Base-by-base conservation (phyloP, 441 rosid genomes). In the Pelargonium citronellum region DNA sequence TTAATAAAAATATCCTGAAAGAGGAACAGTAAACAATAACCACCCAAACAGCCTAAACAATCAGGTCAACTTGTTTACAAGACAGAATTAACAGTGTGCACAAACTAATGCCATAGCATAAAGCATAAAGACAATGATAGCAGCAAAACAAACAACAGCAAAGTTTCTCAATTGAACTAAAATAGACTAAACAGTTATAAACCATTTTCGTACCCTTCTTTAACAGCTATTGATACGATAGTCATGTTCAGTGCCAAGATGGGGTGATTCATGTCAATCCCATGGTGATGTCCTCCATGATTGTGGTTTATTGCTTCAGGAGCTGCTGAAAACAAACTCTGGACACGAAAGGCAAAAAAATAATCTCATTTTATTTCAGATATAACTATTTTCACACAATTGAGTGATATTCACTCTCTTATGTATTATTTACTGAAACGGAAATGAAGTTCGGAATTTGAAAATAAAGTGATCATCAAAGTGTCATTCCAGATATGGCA, bases 211-310 rank as follows among this genome's bases (percentile, higher is more conserved):
- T 88, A 94, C 97, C 96, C 92, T 87, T 94, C 97, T 86, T 91
- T 94, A 67, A 89, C 70, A 67, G 90, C 84, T 79, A 94, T 90
- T 67, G 99, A 90, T 67, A 90, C 78, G 69, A 89, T 68, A 22
- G 88, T 87, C 86, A 89, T 78, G 78, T 78, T 84, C 79, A 91
- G 83, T 68, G 99, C 97, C 44, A 94, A 89, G 71, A 78, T 34
- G 44, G 97, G 99, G 69, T 91, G 88, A 24, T 78, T 75, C 90
- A 89, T 83, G 82, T 87, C 85, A 74, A 83, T 67, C 70, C 81
- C 87, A 72, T 83, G 88, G 74, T 79, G 87, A 76, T 81, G 87
- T 60, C 84, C 90, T 73, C 79, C 68, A 30, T 74, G 77, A 67
- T 62, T 67, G 60, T 83, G 88, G 73, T 69, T 73, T 49, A 81